These are phyloP conservation scores for Coniella lustricola DNA, from an alignment of 2,329 filamentous ascomycete species.

Conservation along the genomic window DNA sequence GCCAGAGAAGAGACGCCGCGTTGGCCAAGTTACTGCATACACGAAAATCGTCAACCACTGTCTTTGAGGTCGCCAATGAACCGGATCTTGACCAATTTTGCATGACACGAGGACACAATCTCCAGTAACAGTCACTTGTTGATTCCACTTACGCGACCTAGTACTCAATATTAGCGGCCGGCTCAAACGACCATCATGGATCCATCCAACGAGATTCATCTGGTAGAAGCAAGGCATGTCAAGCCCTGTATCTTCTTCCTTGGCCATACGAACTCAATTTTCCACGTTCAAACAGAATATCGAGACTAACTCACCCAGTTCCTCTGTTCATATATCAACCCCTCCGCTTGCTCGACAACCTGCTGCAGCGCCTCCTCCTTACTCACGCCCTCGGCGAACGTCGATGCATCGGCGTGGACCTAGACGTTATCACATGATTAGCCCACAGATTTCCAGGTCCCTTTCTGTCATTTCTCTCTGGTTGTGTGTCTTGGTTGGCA, in stretches of 20 bases:
- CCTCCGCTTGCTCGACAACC: constrained; percentile 62
- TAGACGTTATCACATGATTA: constrained; percentile 20
- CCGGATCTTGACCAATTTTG: too few relatives aligned
- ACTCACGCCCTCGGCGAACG: constrained; percentile 57
- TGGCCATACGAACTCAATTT: too few relatives aligned
- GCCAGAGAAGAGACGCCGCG: constrained; percentile 68
- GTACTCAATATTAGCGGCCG: not conserved
- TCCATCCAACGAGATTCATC: too few relatives aligned
- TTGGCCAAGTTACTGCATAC: constrained; percentile 66
- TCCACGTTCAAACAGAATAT: too few relatives aligned
- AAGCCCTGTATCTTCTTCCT: too few relatives aligned
- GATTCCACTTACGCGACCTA: constrained; percentile 8
- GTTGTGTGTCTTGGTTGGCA: too few relatives aligned
- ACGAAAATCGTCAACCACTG: not conserved
- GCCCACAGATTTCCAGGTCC: too few relatives aligned
- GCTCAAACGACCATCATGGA: not conserved
- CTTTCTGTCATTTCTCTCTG: too few relatives aligned
- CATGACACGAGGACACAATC: not conserved
- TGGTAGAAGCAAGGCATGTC: too few relatives aligned
- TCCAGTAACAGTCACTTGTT: not conserved
- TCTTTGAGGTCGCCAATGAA: too few relatives aligned
- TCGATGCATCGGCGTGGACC: constrained; percentile 76
- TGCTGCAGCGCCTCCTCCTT: constrained; percentile 71
- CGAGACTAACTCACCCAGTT: constrained; percentile 61
- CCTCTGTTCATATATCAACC: constrained; percentile 63